These are phyloP conservation scores for Macrotyloma uniflorum DNA, from an alignment of 306 rosid species.

Conservation along the genomic window DNA sequence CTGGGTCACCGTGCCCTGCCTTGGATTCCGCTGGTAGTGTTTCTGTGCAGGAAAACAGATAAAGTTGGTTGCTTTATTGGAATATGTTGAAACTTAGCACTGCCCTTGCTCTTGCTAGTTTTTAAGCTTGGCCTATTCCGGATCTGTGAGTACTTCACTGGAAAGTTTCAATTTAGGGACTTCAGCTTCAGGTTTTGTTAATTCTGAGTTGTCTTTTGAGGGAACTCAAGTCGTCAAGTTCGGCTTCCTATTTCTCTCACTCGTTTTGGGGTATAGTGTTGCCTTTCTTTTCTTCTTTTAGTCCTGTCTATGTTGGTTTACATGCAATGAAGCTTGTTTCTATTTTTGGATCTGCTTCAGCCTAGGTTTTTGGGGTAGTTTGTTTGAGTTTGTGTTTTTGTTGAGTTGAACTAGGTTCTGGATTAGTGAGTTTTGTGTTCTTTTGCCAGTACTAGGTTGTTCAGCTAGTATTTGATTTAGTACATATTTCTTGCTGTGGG, in stretches of 20 bases:
- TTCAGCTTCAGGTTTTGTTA: constrained; percentile 33
- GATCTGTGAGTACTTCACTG: constrained; percentile 17
- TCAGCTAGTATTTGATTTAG: not conserved
- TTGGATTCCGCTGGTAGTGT: constrained; percentile 64
- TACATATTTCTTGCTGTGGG: constrained; percentile 4
- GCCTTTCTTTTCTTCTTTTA: constrained; percentile 4
- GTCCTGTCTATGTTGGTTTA: constrained; percentile 18
- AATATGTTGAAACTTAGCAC: constrained; percentile 47
- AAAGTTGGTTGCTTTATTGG: constrained; percentile 66
- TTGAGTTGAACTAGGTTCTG: constrained; percentile 12
- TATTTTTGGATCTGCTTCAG: constrained; percentile 36
- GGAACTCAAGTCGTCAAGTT: constrained; percentile 36
- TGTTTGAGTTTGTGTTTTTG: constrained; percentile 8
- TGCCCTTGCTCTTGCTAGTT: constrained; percentile 42
- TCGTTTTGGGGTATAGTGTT: constrained; percentile 20
- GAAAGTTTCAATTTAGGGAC: constrained; percentile 39
- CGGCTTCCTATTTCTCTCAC: constrained; percentile 28
- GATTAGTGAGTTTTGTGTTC: not conserved
- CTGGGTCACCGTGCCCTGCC: constrained; percentile 58
- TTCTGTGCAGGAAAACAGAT: constrained; percentile 30
- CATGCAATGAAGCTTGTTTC: constrained; percentile 24
- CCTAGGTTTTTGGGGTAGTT: constrained; percentile 25
- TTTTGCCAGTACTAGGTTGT: constrained; percentile 12
- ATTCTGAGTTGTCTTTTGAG: constrained; percentile 30
- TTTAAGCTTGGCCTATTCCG: constrained; percentile 38